Percentiles rank a stretch among this genome's conserved stretches.
Conservation (phyloP, 108 stramenopile genomes). For the Pseudonitzschia delicatissima region DNA sequence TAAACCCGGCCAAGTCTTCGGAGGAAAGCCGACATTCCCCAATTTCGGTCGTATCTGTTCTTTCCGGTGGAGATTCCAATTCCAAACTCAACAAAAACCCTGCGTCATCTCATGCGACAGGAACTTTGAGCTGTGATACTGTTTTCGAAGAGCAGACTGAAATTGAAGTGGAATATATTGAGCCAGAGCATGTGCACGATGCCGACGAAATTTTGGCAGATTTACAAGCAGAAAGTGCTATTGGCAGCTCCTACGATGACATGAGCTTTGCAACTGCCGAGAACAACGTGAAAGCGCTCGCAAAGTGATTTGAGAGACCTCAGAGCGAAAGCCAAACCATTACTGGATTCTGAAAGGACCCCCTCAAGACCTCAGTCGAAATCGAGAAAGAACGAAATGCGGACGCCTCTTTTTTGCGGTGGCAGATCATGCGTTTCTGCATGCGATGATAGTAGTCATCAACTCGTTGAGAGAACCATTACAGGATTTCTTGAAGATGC, state of each 20-base stretch:
- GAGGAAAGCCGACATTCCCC: not conserved
- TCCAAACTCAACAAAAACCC: not conserved
- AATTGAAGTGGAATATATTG: constrained; percentile 7
- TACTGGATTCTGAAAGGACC: constrained; percentile 20
- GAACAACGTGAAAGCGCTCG: too few species aligned
- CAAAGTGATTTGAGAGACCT: too few species aligned
- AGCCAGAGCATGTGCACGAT: not conserved
- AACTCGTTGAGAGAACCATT: constrained; percentile 8
- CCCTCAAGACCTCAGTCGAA: constrained; percentile 6
- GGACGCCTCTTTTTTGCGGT: not conserved
- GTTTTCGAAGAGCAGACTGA: constrained; percentile 11
- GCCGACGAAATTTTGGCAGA: not conserved
- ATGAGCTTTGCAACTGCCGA: too few species aligned
- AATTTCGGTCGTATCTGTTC: constrained; percentile 7
- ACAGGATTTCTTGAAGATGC: constrained; percentile 14
- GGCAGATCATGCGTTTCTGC: not conserved
- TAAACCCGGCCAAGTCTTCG: not conserved
- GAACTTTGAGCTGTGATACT: not conserved
- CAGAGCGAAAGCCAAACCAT: not conserved
- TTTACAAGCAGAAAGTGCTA: not conserved
- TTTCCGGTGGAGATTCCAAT: not conserved
- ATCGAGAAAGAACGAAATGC: not conserved
- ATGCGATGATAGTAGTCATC: not conserved
- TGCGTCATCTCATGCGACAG: not conserved
- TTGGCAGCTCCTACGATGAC: too few species aligned